Evolutionary conservation across 2,329 filamentous ascomycete genomes (phyloP), one percentile per base, ranked within the genome.

Genomic region (Sarocladium oryzae): DNA sequence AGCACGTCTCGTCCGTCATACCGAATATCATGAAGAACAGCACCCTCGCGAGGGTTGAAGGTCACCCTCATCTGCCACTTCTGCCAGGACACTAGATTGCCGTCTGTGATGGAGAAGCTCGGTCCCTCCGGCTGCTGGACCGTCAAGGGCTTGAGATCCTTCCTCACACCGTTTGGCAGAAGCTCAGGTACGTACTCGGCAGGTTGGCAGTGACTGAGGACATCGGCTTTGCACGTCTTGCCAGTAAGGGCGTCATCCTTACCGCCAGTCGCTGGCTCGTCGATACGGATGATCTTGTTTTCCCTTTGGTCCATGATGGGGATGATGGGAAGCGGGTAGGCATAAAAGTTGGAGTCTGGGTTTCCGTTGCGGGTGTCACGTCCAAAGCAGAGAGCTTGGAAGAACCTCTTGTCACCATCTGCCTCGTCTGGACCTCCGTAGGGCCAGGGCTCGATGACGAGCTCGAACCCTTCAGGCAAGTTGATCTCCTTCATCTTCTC

Each of bases 41-140:
- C 76, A 28, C 85, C 85, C 63, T 89, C 86, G 2, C 85, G 74
- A 28, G 78, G 76, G 69, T 86, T 88, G 69, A 86, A 88, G 5
- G 77, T 77, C 4, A 89, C 77, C 24, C 84, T 71, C 66, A 89
- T 80, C 1, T 76, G 72, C 84, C 84, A 88, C 61, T 85, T 82
- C 61, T 84, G 78, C 81, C 81, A 84, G 46, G 71, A 59, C 1
- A 81, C 60, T 2, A 66, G 57, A 54, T 71, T 71, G 50, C 71
- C 63, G 50, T 69, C 68, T 0, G 51, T 40, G 10, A 86, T 71
- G 2, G 65, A 55, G 51, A 69, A 71, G 18, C 65, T 69, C 0
- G 68, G 66, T 0, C 68, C 67, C 1, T 68, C 58, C 0, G 68
- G 68, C 52, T 70, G 68, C 13, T 61, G 53, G 1, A 70, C 60